These are phyloP conservation scores for Penicillium taxi DNA, from an alignment of 495 filamentous ascomycete species.

Conservation along the genomic window DNA sequence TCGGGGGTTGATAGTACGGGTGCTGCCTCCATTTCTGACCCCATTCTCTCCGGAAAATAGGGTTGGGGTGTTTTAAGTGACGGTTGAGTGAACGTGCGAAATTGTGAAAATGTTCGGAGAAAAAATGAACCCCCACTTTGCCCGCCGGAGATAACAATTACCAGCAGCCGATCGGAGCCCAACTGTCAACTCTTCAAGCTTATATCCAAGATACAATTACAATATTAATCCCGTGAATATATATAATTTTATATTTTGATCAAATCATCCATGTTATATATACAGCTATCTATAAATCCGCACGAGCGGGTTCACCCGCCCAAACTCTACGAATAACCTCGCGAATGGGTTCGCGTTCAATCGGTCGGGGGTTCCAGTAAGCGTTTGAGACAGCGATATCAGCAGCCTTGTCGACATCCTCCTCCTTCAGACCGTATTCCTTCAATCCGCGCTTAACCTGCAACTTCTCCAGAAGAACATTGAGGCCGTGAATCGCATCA, in stretches of 20 bases:
- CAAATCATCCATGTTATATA: background rate
- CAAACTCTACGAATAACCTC: conserved; percentile 60
- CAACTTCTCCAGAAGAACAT: conserved; percentile 49
- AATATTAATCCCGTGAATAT: too few species aligned
- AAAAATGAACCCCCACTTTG: conserved; percentile 31
- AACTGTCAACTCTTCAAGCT: too few species aligned
- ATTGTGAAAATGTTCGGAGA: conserved; percentile 11
- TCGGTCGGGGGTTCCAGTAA: conserved; percentile 55
- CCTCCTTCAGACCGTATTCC: conserved; percentile 57
- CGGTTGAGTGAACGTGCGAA: conserved; percentile 2
- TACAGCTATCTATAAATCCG: conserved; percentile 45
- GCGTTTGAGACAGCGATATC: conserved; percentile 58
- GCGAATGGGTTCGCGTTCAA: conserved; percentile 49
- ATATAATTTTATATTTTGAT: background rate
- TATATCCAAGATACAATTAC: too few species aligned
- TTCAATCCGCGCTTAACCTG: conserved; percentile 51
- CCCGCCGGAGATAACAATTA: conserved; percentile 31
- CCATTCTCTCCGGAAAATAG: conserved; percentile 12
- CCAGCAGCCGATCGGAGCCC: conserved; percentile 16
- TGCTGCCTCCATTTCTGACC: conserved; percentile 39
- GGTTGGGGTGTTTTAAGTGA: conserved; percentile 5
- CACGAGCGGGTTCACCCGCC: conserved; percentile 57
- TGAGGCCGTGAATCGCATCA: conserved; percentile 53
- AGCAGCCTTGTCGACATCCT: conserved; percentile 57
- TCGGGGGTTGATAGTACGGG: conserved; percentile 87